Evolutionary conservation across 768 basidiomycete species (phyloP).

Genomic region (Termitomyces sp.): DNA sequence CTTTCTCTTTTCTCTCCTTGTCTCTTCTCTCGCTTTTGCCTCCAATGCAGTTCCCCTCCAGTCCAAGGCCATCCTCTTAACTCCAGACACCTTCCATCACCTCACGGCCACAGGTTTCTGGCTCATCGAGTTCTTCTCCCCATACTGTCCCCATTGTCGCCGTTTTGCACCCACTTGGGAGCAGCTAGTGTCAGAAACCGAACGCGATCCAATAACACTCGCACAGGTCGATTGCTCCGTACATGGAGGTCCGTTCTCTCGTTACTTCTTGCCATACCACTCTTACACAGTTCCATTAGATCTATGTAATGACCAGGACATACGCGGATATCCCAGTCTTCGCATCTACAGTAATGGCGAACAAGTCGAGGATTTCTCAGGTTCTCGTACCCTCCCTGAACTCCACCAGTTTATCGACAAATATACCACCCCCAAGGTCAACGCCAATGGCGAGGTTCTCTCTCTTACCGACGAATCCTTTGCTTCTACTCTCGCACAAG

Average conservation of each 20-base stretch:
- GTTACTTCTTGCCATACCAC: neutral
- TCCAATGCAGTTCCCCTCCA: conserved; percentile 30
- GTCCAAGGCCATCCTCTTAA: conserved; percentile 36
- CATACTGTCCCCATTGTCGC: conserved; percentile 79
- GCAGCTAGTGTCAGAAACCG: conserved; percentile 51
- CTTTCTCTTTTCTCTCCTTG: conserved; percentile 24
- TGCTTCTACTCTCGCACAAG: conserved; percentile 30
- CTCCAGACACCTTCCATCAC: conserved; percentile 55
- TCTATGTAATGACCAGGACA: conserved; percentile 66
- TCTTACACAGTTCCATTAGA: conserved; percentile 41
- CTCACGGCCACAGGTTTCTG: conserved; percentile 58
- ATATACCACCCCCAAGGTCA: conserved; percentile 27
- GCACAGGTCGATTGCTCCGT: conserved; percentile 82
- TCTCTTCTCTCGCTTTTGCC: conserved; percentile 26
- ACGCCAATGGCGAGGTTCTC: conserved; percentile 35
- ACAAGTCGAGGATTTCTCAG: conserved; percentile 52
- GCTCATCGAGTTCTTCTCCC: conserved; percentile 88
- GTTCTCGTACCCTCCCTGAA: conserved; percentile 47
- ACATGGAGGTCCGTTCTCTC: conserved; percentile 58
- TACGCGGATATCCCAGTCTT: conserved; percentile 75
- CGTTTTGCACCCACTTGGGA: conserved; percentile 83
- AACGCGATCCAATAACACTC: conserved; percentile 54
- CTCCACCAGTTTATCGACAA: conserved; percentile 54
- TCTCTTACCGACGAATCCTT: conserved; percentile 35
- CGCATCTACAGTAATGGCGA: conserved; percentile 69